phyloP scores from a whole-genome alignment of 2,329 filamentous ascomycete species.

The Orbilia blumenaviensis region DNA sequence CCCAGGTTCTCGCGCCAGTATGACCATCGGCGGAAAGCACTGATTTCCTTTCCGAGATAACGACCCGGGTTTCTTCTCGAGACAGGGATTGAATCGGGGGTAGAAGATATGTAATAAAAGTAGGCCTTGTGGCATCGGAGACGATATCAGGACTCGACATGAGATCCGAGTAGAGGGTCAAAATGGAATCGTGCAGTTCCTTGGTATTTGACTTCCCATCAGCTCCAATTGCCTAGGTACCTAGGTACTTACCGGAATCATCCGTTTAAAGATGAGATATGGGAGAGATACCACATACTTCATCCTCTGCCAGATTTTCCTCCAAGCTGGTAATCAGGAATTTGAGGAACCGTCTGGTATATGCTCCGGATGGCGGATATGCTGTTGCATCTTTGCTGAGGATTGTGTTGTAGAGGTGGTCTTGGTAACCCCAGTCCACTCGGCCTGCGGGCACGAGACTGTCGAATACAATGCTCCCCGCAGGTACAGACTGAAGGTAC shows the following conservation, averaged over 20 bases:
- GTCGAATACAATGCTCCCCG: conserved; percentile 38
- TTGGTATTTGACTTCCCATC: background rate
- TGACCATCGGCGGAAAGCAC: conserved; percentile 76
- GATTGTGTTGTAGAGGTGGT: conserved; percentile 47
- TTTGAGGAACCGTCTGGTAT: conserved; percentile 46
- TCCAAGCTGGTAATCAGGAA: conserved; percentile 25
- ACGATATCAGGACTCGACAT: conserved; percentile 45
- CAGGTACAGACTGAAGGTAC: conserved; percentile 47
- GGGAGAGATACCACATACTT: conserved; percentile 12
- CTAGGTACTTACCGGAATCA: background rate
- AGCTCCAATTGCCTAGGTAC: background rate
- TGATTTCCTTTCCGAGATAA: conserved; percentile 68
- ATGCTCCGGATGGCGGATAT: conserved; percentile 16
- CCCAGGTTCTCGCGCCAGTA: conserved; percentile 82
- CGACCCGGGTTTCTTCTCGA: conserved; percentile 68
- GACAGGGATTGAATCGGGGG: conserved; percentile 27
- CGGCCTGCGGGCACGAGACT: conserved; percentile 11
- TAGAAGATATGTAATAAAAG: conserved; percentile 56
- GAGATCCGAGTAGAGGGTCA: conserved; percentile 54
- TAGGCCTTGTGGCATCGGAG: conserved; percentile 32
- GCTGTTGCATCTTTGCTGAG: conserved; percentile 52
- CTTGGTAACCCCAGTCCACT: conserved; percentile 32
- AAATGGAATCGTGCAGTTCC: conserved; percentile 55
- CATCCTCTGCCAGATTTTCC: conserved; percentile 25
- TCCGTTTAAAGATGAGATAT: background rate